Evolutionary conservation across 129 eudicot genomes (phyloP).

Genomic region (Rutidosis leptorrhynchoides): DNA sequence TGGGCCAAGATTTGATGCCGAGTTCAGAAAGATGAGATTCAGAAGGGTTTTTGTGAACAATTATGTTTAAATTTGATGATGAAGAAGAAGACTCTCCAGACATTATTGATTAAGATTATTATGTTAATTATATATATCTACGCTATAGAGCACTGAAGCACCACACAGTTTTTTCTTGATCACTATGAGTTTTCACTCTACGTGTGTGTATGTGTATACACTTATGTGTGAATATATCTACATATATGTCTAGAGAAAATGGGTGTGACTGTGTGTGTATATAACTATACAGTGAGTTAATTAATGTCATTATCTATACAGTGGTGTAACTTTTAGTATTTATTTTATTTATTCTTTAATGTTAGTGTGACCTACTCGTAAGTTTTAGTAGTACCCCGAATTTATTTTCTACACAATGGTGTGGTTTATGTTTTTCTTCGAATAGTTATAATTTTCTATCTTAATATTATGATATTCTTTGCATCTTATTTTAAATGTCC

Average conservation of each 20-base stretch:
- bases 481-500: no score
- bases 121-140: slow-evolving; percentile 5
- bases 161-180: slow-evolving; percentile 19
- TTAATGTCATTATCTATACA: slow-evolving; percentile 21
- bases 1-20: slow-evolving; percentile 96
- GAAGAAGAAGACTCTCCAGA: slow-evolving; percentile 54
- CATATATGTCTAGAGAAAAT: slow-evolving; percentile 8
- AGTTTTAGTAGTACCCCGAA: no score
- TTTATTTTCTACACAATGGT: no score
- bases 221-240: background rate
- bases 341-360: background rate
- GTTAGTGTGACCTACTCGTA: no score
- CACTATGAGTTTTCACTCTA: slow-evolving; percentile 32
- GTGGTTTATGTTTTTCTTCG: no score
- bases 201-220: slow-evolving; percentile 21
- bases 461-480: no score
- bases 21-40: slow-evolving; percentile 66
- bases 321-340: slow-evolving; percentile 8
- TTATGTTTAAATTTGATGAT: slow-evolving; percentile 50
- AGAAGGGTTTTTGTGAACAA: slow-evolving; percentile 79
- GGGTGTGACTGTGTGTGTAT: no score
- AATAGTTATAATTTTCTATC: no score
- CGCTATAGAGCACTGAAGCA: background rate
- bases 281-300: slow-evolving; percentile 6
- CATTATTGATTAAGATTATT: slow-evolving; percentile 31